phyloP scores from a whole-genome alignment of 768 basidiomycete species.

The Tricholomella constricta region DNA sequence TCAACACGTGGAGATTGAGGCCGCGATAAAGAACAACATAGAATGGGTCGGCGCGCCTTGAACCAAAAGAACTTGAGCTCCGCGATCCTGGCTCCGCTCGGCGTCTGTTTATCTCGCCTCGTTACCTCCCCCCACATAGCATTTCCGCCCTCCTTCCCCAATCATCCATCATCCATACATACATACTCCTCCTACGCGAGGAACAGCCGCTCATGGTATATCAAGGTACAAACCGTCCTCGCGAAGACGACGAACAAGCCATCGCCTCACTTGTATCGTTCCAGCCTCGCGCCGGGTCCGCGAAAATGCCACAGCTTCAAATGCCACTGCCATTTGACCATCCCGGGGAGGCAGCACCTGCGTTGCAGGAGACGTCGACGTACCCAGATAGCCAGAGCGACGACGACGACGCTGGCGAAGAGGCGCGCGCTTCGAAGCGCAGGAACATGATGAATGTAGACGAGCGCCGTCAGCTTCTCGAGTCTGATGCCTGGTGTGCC shows the following conservation, averaged over 20 bases:
- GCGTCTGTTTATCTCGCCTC: constrained; percentile 1
- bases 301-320: not conserved
- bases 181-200: too few relatives aligned
- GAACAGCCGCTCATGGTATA: not conserved
- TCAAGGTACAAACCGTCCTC: not conserved
- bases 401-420: not conserved
- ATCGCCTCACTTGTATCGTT: not conserved
- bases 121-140: not conserved
- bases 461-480: constrained; percentile 6
- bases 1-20: constrained; percentile 7
- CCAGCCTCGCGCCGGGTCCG: not conserved
- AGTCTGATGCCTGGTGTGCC: constrained; percentile 7
- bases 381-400: not conserved
- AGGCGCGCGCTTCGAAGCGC: not conserved
- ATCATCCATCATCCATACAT: not conserved
- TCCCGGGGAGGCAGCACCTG: too few relatives aligned
- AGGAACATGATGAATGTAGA: constrained; percentile 12
- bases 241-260: not conserved
- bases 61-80: constrained; percentile 2
- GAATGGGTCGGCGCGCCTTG: not conserved
- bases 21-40: not conserved
- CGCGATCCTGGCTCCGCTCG: constrained; percentile 9
- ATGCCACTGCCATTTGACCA: not conserved
- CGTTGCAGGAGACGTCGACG: too few relatives aligned
- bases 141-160: not conserved